A percentile compares a stretch with the other conserved stretches of the same genome.
Conservation (phyloP, 441 rosid genomes). For the Mallotus japonicus region DNA sequence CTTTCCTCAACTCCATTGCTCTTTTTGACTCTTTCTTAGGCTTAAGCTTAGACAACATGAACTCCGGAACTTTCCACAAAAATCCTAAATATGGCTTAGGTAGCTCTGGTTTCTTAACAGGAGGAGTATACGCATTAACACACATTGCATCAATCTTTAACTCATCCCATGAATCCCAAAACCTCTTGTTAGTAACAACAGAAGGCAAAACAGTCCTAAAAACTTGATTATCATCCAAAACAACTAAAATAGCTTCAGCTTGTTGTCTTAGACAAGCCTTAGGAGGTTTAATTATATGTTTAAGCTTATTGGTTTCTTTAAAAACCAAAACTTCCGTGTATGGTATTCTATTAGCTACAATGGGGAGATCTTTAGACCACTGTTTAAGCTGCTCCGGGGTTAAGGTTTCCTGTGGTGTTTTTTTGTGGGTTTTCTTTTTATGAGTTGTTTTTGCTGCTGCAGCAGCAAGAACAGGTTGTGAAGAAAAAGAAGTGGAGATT, state of each 20-base stretch:
- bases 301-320: conserved; percentile 59
- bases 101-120: conserved; percentile 68
- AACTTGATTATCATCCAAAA: conserved; percentile 77
- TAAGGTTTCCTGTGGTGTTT: conserved; percentile 47
- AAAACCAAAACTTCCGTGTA: conserved; percentile 66
- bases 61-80: conserved; percentile 65
- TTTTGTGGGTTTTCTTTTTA: conserved; percentile 55
- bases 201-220: conserved; percentile 85
- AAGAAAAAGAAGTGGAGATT: conserved; percentile 52
- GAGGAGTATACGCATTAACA: conserved; percentile 82
- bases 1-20: conserved; percentile 57
- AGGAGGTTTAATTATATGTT: conserved; percentile 73
- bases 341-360: conserved; percentile 62
- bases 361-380: conserved; percentile 73
- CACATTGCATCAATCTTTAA: conserved; percentile 59
- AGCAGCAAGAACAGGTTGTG: conserved; percentile 45
- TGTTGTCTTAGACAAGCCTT: conserved; percentile 43
- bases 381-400: conserved; percentile 71
- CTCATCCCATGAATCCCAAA: conserved; percentile 85
- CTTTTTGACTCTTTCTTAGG: conserved; percentile 75
- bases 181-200: conserved; percentile 56
- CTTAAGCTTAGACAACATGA: conserved; percentile 48
- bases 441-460: conserved; percentile 38
- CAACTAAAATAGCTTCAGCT: conserved; percentile 68
- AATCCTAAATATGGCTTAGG: conserved; percentile 79